A percentile compares a stretch with the other conserved stretches of the same genome.
These are phyloP conservation scores for Xylaria sp. DNA, from an alignment of 2,329 filamentous ascomycete species.

Conservation along the genomic window DNA sequence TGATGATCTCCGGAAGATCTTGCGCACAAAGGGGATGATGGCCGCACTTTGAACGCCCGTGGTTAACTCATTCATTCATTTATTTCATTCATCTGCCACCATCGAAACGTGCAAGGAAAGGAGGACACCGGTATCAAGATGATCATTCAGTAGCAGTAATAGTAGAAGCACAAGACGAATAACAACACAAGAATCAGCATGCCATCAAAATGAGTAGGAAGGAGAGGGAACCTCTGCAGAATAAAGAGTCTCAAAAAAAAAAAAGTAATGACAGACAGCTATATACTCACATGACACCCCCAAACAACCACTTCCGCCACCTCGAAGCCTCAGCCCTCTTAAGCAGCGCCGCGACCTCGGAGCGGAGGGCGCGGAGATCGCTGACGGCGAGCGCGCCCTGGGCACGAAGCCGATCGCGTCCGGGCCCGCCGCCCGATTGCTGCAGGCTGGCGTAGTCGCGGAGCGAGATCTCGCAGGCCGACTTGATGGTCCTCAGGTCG, in stretches of 20 bases:
- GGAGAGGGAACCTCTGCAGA: not conserved
- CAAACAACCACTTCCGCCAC: slow-evolving; percentile 64
- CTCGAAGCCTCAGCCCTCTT: slow-evolving; percentile 59
- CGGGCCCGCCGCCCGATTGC: slow-evolving; percentile 50
- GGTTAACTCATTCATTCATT: slow-evolving; percentile 15
- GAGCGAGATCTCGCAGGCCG: slow-evolving; percentile 49
- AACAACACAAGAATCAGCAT: not conserved
- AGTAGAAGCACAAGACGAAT: not conserved
- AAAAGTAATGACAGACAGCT: not conserved
- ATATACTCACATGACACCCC: slow-evolving; percentile 60
- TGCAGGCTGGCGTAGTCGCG: slow-evolving; percentile 51
- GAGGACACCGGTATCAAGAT: not conserved
- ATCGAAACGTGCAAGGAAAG: not conserved
- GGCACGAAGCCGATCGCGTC: slow-evolving; percentile 53
- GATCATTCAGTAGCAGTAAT: not conserved
- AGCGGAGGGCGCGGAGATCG: slow-evolving; percentile 58
- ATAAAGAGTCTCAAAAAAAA: not conserved
- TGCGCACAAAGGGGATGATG: slow-evolving; percentile 61
- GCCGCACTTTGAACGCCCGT: slow-evolving; percentile 21
- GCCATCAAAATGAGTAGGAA: not conserved
- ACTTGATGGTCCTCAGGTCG: slow-evolving; percentile 41
- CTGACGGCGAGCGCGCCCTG: slow-evolving; percentile 57
- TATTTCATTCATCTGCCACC: not conserved
- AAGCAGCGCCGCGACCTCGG: slow-evolving; percentile 56
- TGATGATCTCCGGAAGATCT: slow-evolving; percentile 59